Base-by-base conservation (phyloP, 352 stramenopile species). In the Pythium dissimile region DNA sequence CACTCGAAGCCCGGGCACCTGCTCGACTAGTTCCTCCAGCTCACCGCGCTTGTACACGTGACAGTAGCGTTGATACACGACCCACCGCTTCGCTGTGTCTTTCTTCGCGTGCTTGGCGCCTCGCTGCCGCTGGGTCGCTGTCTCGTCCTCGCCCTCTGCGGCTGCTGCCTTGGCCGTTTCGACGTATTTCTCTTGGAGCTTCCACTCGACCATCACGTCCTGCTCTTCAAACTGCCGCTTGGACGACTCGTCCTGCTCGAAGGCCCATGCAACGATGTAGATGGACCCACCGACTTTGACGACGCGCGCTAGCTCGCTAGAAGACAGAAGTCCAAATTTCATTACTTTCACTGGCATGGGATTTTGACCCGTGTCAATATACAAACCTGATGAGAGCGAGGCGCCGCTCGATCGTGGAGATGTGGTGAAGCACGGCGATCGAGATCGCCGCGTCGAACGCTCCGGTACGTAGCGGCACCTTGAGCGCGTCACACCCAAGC, bases 201-300 rank as follows among this genome's bases (percentile, higher is more conserved):
- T 94, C 81, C 80, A 92, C 66, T 94, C 77, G 39, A 92, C 84
- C 71, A 92, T 88, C 34, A 92, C 84, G 47, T 94, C 84, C 51
- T 92, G 81, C 52, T 78, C 44, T 16, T 87, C 71, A 57, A 94
- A 94, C 49, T 72, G 70, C 5, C 84, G 74, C 66, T 92, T 94
- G 13, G 84, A 94, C 4, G 67, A 60, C 63, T 69, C 69, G 45
- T 94, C 84, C 56, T 94, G 84, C 55, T 94, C 82, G 28, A 92
- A 92, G 11, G 84, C 82, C 82, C 84, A 94, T 10, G 77, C 84
- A 13, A 92, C 80, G 42, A 94, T 72, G 26, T 77, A 71, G 18
- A 94, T 48, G 0, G 69, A 54, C 0, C 76, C 80, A 12, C 84
- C 78, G 23, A 88, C 65, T 20, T 65, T 67, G 3, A 92, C 79